Base-by-base conservation (phyloP, 352 stramenopile species). In the Globisporangium yorkense region DNA sequence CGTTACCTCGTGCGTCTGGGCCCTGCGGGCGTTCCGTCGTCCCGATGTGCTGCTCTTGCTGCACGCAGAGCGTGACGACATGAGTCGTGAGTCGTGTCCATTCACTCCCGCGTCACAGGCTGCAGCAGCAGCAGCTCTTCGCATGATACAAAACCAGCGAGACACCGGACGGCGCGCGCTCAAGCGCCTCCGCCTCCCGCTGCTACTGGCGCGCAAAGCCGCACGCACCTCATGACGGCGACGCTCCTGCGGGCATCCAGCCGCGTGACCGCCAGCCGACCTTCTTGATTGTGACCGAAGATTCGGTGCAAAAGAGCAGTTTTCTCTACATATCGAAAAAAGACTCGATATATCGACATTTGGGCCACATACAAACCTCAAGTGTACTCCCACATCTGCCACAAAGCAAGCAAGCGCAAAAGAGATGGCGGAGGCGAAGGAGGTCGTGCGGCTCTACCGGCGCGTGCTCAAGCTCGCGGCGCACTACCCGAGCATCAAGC, bases 401-500 rank as follows among this genome's bases (percentile, higher is more conserved):
- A 66, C 47, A 68, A 58, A 45, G 21, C 51, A 45, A 52, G 8
- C 35, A 13, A 27, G 24, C 24, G 33, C 1, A 8, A 52, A 16
- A 15, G 18, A 15, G 18, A 76, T 85, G 72, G 67, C 74, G 21
- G 67, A 79, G 16, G 59, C 56, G 33, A 74, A 74, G 52, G 69
- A 89, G 53, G 77, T 96, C 49, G 61, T 85, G 71, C 80, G 74
- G 61, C 74, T 94, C 68, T 93, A 93, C 66, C 76, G 84, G 43
- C 80, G 72, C 54, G 80, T 96, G 45, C 79, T 95, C 49, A 88
- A 92, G 82, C 69, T 94, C 54, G 84, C 79, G 49, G 76, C 85
- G 66, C 71, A 75, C 50, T 94, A 92, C 66, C 84, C 84, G 61
- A 94, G 84, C 74, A 56, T 94, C 61, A 94, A 94, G 76, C 80